phyloP scores from a whole-genome alignment of 148 eudicot genomes.

The Rhododendron williamsianum region DNA sequence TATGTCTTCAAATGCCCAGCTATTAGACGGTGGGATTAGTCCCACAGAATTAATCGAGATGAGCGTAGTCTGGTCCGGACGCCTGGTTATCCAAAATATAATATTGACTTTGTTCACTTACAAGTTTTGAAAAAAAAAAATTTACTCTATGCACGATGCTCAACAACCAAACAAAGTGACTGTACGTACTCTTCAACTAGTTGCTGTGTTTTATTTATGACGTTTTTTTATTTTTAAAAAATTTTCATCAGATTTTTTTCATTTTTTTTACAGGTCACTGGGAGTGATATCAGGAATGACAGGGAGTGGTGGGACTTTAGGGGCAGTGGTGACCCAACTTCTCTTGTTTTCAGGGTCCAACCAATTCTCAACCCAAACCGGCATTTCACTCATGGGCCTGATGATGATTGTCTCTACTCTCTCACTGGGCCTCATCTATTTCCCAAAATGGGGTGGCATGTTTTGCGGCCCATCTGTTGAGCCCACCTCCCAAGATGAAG shows the following conservation, averaged over 20 bases:
- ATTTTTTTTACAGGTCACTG: constrained; percentile 33
- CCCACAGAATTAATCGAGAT: no score
- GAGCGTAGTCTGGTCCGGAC: no score
- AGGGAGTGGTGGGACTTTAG: constrained; percentile 63
- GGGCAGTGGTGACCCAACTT: constrained; percentile 53
- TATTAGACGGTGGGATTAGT: no score
- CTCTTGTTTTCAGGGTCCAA: constrained; percentile 44
- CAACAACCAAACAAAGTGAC: no score
- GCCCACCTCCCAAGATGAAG: constrained; percentile 8
- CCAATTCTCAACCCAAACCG: constrained; percentile 33
- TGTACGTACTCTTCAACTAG: no score
- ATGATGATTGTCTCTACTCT: constrained; percentile 40
- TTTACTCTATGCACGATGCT: no score
- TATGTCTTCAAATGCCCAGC: no score
- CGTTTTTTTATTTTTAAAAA: not conserved
- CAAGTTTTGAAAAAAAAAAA: no score
- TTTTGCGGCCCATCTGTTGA: constrained; percentile 32
- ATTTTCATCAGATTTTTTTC: not conserved
- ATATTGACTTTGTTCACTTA: no score
- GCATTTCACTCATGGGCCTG: constrained; percentile 52
- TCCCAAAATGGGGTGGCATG: constrained; percentile 65
- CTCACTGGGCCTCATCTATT: constrained; percentile 39
- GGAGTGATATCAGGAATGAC: constrained; percentile 76
- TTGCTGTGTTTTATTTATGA: not conserved
- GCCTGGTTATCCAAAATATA: no score